Conservation (phyloP, 2,329 filamentous ascomycete species). For the Karstenula rhodostoma region DNA sequence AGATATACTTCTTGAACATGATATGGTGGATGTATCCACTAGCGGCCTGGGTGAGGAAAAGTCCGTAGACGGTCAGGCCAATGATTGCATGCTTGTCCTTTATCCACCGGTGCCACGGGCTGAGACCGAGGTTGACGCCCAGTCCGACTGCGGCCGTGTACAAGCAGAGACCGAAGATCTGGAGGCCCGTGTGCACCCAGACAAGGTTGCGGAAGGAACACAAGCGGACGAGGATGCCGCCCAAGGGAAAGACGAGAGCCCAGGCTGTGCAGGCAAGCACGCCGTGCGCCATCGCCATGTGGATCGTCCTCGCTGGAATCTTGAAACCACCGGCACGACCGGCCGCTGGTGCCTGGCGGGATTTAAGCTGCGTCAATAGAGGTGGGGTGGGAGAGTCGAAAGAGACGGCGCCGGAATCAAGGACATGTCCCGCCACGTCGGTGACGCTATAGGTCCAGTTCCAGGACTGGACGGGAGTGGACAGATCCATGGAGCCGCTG, state of each 20-base stretch:
- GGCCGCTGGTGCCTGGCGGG: conserved; percentile 35
- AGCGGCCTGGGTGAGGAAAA: conserved; percentile 63
- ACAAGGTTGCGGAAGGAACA: conserved; percentile 52
- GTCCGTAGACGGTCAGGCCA: conserved; percentile 59
- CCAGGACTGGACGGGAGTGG: not conserved
- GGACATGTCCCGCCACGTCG: not conserved
- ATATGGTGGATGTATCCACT: conserved; percentile 62
- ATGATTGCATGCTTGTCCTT: conserved; percentile 60
- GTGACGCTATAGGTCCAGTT: not conserved
- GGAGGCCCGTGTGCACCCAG: conserved; percentile 55
- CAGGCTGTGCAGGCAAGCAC: conserved; percentile 54
- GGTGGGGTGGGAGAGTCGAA: not conserved
- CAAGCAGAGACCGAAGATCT: conserved; percentile 58
- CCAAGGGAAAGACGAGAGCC: conserved; percentile 54
- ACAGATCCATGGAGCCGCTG: conserved; percentile 49
- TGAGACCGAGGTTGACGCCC: conserved; percentile 59
- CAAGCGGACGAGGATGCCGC: conserved; percentile 54
- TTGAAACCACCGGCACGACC: not conserved
- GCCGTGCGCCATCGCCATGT: conserved; percentile 52
- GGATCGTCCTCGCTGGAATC: conserved; percentile 7
- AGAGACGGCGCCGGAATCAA: not conserved
- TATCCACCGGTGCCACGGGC: conserved; percentile 32
- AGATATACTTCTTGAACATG: conserved; percentile 56
- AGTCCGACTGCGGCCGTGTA: conserved; percentile 60
- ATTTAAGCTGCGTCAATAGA: conserved; percentile 49